phyloP scores from a whole-genome alignment of 2,329 filamentous ascomycete species.

The Aureobasidium leucospermi region DNA sequence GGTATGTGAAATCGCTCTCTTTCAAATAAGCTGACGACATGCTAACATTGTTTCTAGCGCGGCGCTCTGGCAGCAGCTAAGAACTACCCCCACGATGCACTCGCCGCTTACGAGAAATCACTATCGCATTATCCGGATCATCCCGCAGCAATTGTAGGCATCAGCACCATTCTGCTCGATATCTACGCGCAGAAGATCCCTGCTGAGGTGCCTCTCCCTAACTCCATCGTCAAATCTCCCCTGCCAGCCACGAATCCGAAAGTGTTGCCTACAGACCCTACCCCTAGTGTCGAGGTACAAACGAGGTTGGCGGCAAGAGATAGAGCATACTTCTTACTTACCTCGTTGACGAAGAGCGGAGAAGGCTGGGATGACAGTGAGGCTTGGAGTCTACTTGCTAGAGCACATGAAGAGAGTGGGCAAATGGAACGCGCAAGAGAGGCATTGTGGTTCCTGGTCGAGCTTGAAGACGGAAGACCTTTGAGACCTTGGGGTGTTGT shows the following conservation, averaged over 20 bases:
- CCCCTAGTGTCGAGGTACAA: slow-evolving; percentile 56
- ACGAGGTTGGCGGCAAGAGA: slow-evolving; percentile 86
- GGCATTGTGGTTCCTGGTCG: slow-evolving; percentile 95
- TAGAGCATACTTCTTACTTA: slow-evolving; percentile 76
- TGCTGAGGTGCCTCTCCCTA: slow-evolving; percentile 9
- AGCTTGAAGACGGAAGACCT: slow-evolving; percentile 78
- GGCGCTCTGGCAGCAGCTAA: slow-evolving; percentile 60
- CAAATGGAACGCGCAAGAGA: slow-evolving; percentile 84
- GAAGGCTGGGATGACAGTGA: slow-evolving; percentile 83
- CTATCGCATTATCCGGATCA: slow-evolving; percentile 76
- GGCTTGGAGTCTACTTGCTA: slow-evolving; percentile 83
- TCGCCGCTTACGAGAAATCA: slow-evolving; percentile 73
- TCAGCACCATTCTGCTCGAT: slow-evolving; percentile 81
- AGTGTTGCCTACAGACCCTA: background rate
- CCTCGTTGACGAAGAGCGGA: slow-evolving; percentile 75
- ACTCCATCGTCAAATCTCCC: slow-evolving; percentile 19
- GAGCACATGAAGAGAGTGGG: slow-evolving; percentile 80
- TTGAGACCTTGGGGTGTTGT: slow-evolving; percentile 72
- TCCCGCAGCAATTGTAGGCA: slow-evolving; percentile 66
- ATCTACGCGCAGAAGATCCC: slow-evolving; percentile 59
- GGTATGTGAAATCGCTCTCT: slow-evolving; percentile 43
- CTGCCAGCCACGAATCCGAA: slow-evolving; percentile 1
- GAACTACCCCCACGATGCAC: slow-evolving; percentile 58
- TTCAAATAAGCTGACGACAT: too few relatives aligned
- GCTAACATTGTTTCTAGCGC: slow-evolving; percentile 39